Evolutionary conservation across 2,329 filamentous ascomycete genomes (phyloP), one percentile per base, ranked within the genome.

Genomic region (Fusarium nematophilum): DNA sequence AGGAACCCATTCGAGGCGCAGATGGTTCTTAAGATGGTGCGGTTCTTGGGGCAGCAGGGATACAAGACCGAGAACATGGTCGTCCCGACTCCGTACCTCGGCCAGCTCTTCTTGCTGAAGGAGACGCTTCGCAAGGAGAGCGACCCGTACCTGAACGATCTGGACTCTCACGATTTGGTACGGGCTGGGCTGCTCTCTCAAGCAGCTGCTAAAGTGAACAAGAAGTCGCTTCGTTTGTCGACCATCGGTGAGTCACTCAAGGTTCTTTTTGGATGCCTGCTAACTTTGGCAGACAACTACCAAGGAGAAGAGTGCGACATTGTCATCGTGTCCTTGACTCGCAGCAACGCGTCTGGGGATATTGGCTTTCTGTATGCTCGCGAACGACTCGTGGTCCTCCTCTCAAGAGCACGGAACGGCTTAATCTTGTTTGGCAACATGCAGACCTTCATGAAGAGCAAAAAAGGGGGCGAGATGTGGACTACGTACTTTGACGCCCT

Each of bases 241-340:
- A 92, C 90, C 0, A 89, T 93, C 45, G 88, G 87, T 90, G 73
- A 70, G 83, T 69, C 21, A n/a, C 21, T 21, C 21, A 25, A 30
- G 46, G 17, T n/a, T 7, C 8, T 14, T 15, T 3, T 4, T 13
- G 9, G 29, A 36, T 13, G 26, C 4, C 30, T 6, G 3, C 47
- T 46, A 9, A 62, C 14, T 13, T 7, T 0, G 3, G 2, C 15
- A 88, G 90, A 93, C 58, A 93, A 93, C 57, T 93, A 90, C 53
- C 90, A 93, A 70, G 90, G 90, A 2, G 90, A 93, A 66, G 90
- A 93, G 61, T 87, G 85, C 30, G 85, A 92, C 1, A 88, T 93
- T 13, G 86, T 92, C 0, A 82, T 93, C 7, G 84, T 78, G 0
- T 89, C 87, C 0, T 71, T 93, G 9, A 91, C 88, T 0, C 77